These are phyloP conservation scores for Clarireedia monteithiana DNA, from an alignment of 2,329 filamentous ascomycete species.

Conservation along the genomic window DNA sequence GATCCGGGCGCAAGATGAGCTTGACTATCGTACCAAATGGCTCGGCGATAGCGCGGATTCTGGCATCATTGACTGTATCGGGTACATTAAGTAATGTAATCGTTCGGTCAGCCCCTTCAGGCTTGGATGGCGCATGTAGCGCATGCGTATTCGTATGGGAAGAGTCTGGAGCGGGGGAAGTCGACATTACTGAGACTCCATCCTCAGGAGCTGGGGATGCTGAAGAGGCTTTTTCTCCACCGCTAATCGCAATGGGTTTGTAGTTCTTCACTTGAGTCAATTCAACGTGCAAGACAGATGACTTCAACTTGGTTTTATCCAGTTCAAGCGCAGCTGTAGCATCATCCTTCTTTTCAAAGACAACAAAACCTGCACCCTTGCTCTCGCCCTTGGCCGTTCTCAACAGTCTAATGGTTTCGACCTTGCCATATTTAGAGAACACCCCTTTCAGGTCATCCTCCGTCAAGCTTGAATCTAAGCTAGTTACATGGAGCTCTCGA, in stretches of 20 bases:
- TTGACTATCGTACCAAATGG: constrained; percentile 65
- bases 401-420: constrained; percentile 66
- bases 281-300: constrained; percentile 59
- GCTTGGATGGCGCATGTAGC: constrained; percentile 33
- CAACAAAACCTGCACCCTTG: constrained; percentile 74
- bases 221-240: constrained; percentile 26
- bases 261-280: constrained; percentile 48
- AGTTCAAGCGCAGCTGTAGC: constrained; percentile 60
- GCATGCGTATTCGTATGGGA: constrained; percentile 17
- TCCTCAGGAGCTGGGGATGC: constrained; percentile 28
- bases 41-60: constrained; percentile 66
- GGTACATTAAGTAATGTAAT: constrained; percentile 79
- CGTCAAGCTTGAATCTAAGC: constrained; percentile 52
- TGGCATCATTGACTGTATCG: constrained; percentile 85
- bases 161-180: constrained; percentile 16
- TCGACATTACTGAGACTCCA: constrained; percentile 27
- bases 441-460: constrained; percentile 63
- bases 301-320: constrained; percentile 63
- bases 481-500: constrained; percentile 73
- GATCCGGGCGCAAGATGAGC: constrained; percentile 70
- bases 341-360: constrained; percentile 64
- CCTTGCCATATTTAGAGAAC: constrained; percentile 68
- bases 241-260: constrained; percentile 45
- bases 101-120: constrained; percentile 56
- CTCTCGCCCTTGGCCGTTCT: constrained; percentile 59